phyloP scores from a whole-genome alignment of 768 basidiomycete species.

The Tulasnella sp. region DNA sequence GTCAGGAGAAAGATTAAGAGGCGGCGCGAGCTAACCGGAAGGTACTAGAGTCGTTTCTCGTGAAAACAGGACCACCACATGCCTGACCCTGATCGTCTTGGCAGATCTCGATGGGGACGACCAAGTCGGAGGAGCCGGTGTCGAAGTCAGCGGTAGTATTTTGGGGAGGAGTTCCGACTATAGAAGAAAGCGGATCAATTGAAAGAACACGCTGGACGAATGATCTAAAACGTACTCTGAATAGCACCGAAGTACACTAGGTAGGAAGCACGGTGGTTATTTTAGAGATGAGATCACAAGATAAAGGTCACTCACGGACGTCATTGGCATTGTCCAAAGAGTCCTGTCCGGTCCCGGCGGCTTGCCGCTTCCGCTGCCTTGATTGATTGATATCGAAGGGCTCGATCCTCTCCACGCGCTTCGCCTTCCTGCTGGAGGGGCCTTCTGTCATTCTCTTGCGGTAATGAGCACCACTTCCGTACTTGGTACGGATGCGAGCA shows the following conservation, averaged over 20 bases:
- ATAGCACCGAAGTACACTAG: conserved; percentile 15
- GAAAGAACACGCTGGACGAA: too few relatives aligned
- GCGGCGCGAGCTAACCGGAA: not conserved
- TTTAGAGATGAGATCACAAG: not conserved
- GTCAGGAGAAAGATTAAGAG: not conserved
- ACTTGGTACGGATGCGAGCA: not conserved
- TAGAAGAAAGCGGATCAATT: not conserved
- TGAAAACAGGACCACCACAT: not conserved
- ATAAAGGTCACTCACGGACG: not conserved
- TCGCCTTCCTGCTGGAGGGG: not conserved
- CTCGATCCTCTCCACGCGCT: conserved; percentile 11
- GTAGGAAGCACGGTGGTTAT: not conserved
- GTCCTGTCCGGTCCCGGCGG: not conserved
- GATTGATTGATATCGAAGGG: conserved; percentile 2
- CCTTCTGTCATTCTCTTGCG: not conserved
- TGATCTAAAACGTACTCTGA: not conserved
- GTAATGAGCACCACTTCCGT: not conserved
- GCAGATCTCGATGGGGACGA: not conserved
- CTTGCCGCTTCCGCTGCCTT: not conserved
- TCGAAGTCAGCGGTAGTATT: not conserved
- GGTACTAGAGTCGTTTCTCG: not conserved
- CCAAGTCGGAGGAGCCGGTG: conserved; percentile 21
- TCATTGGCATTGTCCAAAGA: not conserved
- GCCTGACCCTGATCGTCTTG: not conserved
- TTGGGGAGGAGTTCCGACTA: conserved; percentile 18